Evolutionary conservation across 805 yeast species (phyloP).

Genomic region (Candida awuae): DNA sequence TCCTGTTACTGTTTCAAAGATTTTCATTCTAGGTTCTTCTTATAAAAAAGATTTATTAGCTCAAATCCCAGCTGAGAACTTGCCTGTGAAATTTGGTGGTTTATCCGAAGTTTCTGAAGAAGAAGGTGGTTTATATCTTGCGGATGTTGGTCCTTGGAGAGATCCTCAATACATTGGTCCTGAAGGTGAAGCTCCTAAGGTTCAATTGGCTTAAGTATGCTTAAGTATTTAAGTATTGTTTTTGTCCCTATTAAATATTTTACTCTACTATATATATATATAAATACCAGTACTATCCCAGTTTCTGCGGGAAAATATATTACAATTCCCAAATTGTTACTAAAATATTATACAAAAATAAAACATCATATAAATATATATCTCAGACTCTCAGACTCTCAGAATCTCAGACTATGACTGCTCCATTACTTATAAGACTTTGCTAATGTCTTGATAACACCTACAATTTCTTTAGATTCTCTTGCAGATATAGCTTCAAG

Average conservation of each 20-base stretch:
- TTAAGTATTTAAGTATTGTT: too few species aligned
- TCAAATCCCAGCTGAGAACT: conserved; percentile 89
- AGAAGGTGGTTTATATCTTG: conserved; percentile 74
- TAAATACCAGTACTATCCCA: too few species aligned
- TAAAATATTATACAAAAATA: too few species aligned
- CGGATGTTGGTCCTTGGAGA: conserved; percentile 98
- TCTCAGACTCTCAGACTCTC: too few species aligned
- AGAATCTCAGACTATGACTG: too few species aligned
- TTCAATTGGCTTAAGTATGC: conserved; percentile 2
- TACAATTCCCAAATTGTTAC: too few species aligned
- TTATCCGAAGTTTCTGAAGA: conserved; percentile 52
- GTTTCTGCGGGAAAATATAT: too few species aligned
- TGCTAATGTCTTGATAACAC: conserved; percentile 52
- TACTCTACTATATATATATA: too few species aligned
- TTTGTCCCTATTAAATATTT: conserved; percentile 3
- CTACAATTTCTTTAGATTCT: conserved; percentile 68
- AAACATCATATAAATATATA: too few species aligned
- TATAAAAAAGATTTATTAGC: conserved; percentile 78
- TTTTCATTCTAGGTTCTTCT: conserved; percentile 73
- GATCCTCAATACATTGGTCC: conserved; percentile 82
- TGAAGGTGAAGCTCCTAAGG: conserved; percentile 90
- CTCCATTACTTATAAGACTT: conserved; percentile 27
- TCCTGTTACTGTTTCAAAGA: conserved; percentile 94
- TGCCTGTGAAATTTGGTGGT: conserved; percentile 91
- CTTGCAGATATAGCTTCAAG: conserved; percentile 60